Base-by-base conservation (phyloP, 2,329 filamentous ascomycete genomes). In the Aschersonia sp. region DNA sequence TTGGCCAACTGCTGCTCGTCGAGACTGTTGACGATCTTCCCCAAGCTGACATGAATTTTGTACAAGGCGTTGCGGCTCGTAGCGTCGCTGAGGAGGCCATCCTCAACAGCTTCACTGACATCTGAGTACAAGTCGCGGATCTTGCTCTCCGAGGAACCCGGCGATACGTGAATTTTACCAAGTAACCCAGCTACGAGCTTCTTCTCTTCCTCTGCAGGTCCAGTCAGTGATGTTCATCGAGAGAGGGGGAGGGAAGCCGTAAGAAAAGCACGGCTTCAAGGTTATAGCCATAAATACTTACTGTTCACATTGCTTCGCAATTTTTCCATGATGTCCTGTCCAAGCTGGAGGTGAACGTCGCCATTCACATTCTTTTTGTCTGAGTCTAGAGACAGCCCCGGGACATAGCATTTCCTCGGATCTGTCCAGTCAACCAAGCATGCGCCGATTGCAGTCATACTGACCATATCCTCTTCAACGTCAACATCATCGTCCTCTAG, bases 351-450 rank as follows among this genome's bases (percentile, higher is more conserved):
- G 58, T 96, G 90, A 4, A 90, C 80, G 60, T 88, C 83, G 7
- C 83, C 83, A 52, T 85, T 83, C 12, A 85, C 75, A 46, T 69
- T 71, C 67, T 75, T 81, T 63, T 77, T 81, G 47, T 76, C 72
- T 1, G 69, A 70, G 45, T 84, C 77, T 50, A 68, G 66, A 1
- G 72, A 57, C 1, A 66, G 56, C 5, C 65, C 69, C 53, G 68
- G 73, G 49, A 62, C 74, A 65, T 67, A 85, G 67, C 68, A 86
- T 63, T 94, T 89, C 45, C 90, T 74, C 39, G 89, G 88, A 62
- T 97, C 90, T 0, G 90, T 97, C 92, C 90, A 97, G 61, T 97
- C 90, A 1, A 89, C 79, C 6, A 97, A 68, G 58, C 88, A 90
- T 4, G 85, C 80, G 1, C 86, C 87, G 49, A 94, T 85, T 4